phyloP scores from a whole-genome alignment of 495 filamentous ascomycete species.

The Talaromyces ruber region DNA sequence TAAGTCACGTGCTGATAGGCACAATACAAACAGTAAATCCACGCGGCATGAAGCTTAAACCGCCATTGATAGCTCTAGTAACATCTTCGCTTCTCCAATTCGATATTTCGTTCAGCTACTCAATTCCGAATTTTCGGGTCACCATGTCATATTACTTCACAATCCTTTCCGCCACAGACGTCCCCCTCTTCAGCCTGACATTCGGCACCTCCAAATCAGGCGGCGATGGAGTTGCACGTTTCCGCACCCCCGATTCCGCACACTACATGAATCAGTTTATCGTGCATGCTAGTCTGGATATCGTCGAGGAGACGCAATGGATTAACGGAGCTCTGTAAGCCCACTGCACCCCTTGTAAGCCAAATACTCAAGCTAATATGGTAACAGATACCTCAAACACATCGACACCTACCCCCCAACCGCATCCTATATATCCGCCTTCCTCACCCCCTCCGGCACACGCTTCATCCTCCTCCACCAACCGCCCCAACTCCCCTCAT shows the following conservation, averaged over 20 bases:
- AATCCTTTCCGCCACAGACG: slow-evolving; percentile 88
- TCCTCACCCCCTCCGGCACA: slow-evolving; percentile 64
- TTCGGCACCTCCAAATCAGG: slow-evolving; percentile 93
- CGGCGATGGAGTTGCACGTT: slow-evolving; percentile 79
- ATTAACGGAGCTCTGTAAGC: slow-evolving; percentile 64
- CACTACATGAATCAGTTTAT: slow-evolving; percentile 96
- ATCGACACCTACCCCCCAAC: slow-evolving; percentile 78
- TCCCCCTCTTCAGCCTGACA: slow-evolving; percentile 88
- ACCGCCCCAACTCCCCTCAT: slow-evolving; percentile 43
- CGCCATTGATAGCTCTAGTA: background rate
- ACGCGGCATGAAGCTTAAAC: background rate
- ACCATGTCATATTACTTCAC: slow-evolving; percentile 95
- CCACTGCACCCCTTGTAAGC: background rate
- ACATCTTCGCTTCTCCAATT: background rate
- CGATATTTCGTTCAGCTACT: background rate
- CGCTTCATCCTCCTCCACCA: slow-evolving; percentile 87
- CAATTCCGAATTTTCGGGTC: background rate
- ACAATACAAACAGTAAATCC: background rate
- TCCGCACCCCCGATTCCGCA: slow-evolving; percentile 70
- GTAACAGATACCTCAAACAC: slow-evolving; percentile 82
- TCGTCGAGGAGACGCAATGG: slow-evolving; percentile 95
- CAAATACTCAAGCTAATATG: background rate
- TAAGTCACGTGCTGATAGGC: slow-evolving; percentile 7
- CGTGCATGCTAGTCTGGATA: slow-evolving; percentile 83
- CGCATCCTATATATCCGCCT: slow-evolving; percentile 81